A percentile compares a stretch with the other conserved stretches of the same genome.
phyloP scores from a whole-genome alignment of 371 early-diverging fungal species.

The Apophysomyces variabilis region DNA sequence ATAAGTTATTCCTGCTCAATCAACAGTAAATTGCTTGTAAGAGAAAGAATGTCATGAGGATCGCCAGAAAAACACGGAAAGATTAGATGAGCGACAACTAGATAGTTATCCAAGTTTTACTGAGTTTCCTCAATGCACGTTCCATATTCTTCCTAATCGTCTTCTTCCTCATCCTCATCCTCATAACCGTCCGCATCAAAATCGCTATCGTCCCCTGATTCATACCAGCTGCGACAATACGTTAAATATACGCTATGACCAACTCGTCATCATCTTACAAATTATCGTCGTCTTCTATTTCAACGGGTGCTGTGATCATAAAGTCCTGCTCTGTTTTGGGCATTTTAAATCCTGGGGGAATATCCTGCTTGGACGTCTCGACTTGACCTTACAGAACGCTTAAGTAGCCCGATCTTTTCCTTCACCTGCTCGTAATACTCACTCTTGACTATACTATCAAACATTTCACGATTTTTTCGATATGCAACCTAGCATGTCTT shows the following conservation, averaged over 20 bases:
- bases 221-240: conserved; percentile 50
- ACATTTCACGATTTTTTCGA: conserved; percentile 72
- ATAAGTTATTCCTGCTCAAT: too few species aligned
- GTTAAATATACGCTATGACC: not conserved
- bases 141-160: conserved; percentile 10
- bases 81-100: too few species aligned
- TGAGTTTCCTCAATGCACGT: too few species aligned
- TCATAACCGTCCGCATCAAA: conserved; percentile 49
- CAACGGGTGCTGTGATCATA: conserved; percentile 48
- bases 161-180: conserved; percentile 39
- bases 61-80: too few species aligned
- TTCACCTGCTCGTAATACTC: conserved; percentile 22
- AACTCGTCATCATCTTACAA: conserved; percentile 36
- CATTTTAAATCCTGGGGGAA: conserved; percentile 60
- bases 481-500: conserved; percentile 66
- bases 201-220: conserved; percentile 58
- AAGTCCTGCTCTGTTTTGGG: conserved; percentile 56
- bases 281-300: conserved; percentile 56
- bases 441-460: conserved; percentile 71
- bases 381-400: conserved; percentile 47
- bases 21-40: too few species aligned
- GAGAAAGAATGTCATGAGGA: too few species aligned
- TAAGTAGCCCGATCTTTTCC: not conserved
- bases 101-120: too few species aligned
- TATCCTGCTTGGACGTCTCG: conserved; percentile 57